A percentile compares a stretch with the other conserved stretches of the same genome.
These are phyloP conservation scores for Ustilago sp. DNA, from an alignment of 1,284 basidiomycete species.

Conservation along the genomic window DNA sequence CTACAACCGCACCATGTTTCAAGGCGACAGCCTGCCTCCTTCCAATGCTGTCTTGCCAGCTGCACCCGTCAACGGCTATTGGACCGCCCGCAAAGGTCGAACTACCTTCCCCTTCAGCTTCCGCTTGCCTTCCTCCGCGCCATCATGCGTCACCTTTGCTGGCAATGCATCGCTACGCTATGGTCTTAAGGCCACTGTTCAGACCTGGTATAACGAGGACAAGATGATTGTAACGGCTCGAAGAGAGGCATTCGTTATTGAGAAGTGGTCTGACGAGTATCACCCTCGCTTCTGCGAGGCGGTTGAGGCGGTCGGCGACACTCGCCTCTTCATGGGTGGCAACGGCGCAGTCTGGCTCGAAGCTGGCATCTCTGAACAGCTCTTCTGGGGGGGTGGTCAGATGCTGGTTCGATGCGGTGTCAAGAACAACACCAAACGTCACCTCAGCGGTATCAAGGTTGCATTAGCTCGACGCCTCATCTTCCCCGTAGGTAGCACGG, in stretches of 20 bases:
- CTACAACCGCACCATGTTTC: conserved; percentile 63
- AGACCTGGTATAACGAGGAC: conserved; percentile 62
- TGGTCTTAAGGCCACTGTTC: conserved; percentile 59
- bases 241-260: conserved; percentile 60
- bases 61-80: conserved; percentile 59
- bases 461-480: conserved; percentile 57
- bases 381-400: conserved; percentile 59
- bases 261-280: conserved; percentile 57
- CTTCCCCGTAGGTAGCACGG: conserved; percentile 54
- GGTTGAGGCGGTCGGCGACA: conserved; percentile 59
- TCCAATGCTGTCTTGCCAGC: conserved; percentile 63
- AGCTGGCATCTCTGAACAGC: conserved; percentile 52
- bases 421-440: conserved; percentile 65
- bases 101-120: conserved; percentile 64
- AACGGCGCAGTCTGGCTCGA: conserved; percentile 64
- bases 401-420: conserved; percentile 57
- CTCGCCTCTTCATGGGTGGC: conserved; percentile 65
- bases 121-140: conserved; percentile 54
- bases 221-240: conserved; percentile 58
- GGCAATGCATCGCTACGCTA: conserved; percentile 62
- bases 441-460: conserved; percentile 60
- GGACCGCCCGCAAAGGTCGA: conserved; percentile 63
- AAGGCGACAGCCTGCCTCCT: conserved; percentile 62
- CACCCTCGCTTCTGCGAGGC: conserved; percentile 50
- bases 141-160: conserved; percentile 59